phyloP scores from a whole-genome alignment of 352 stramenopile species.

The Globisporangium canariense region DNA sequence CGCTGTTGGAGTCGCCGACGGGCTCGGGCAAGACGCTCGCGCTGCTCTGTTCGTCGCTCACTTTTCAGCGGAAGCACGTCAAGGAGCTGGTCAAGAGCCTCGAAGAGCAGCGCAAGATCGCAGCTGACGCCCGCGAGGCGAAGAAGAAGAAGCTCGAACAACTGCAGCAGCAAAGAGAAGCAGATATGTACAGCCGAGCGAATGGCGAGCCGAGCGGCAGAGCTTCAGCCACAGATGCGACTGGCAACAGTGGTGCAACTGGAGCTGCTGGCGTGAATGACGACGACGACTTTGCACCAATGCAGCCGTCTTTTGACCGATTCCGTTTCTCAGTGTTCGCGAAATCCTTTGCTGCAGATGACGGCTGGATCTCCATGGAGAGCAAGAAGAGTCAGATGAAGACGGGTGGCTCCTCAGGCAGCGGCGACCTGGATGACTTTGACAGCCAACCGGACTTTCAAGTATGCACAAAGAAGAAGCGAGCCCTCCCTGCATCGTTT shows the following conservation, averaged over 20 bases:
- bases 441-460: not conserved
- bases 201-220: not conserved
- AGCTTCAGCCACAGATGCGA: not conserved
- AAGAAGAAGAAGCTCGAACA: conserved; percentile 15
- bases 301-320: conserved; percentile 39
- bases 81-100: conserved; percentile 33
- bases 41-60: conserved; percentile 78
- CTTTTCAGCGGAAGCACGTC: conserved; percentile 64
- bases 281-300: conserved; percentile 39
- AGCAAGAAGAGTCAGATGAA: conserved; percentile 30
- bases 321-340: conserved; percentile 25
- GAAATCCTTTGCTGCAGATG: conserved; percentile 11
- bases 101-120: conserved; percentile 19
- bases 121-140: conserved; percentile 1
- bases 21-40: conserved; percentile 85
- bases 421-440: conserved; percentile 12
- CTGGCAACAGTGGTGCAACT: not conserved
- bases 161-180: conserved; percentile 4
- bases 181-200: conserved; percentile 4
- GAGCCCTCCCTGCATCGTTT: conserved; percentile 6
- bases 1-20: conserved; percentile 82
- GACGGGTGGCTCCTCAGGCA: not conserved
- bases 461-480: not conserved
- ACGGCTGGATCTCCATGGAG: conserved; percentile 47
- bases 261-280: conserved; percentile 7